Base-by-base conservation (phyloP, 2,329 filamentous ascomycete genomes). In the Aspergillus pseudoterreus region DNA sequence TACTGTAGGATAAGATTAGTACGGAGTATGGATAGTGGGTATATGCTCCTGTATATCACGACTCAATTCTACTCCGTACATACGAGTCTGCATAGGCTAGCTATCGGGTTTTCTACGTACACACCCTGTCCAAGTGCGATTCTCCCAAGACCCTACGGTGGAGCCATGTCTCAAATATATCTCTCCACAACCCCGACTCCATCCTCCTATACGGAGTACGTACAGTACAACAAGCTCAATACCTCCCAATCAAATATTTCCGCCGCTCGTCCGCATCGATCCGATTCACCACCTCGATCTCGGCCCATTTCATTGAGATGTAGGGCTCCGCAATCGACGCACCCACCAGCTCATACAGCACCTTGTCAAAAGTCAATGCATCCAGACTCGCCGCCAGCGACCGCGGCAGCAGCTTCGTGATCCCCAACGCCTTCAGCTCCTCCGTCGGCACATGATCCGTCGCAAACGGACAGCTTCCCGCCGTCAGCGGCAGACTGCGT, bases 361-460 rank as follows among this genome's bases (percentile, higher is more conserved):
- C 9, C 10, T 24, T n/a, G 10, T 46, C 44, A 46, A 32, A 15
- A 15, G 33, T 32, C 17, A 46, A 33, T 6, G 44, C 44, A 24
- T 46, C 44, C 6, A 46, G 44, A 46, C 44, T 46, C 8, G 17
- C 44, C 15, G 32, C n/a, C 15, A 46, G 30, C 17, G 44, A 46
- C 32, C 35, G 33, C 12, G 44, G 44, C 8, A 46, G 21, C 15
- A 21, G 32, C 17, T 30, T 46, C 32, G 15, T 47, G 24, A 47
- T 39, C 35, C 22, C 35, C 11, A 47, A 5, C 11, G 33, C 33
- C 22, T 47, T 32, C 14, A 19, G 19, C 14, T 32, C 14, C n/a
- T 17, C 35, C 9, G 22, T 2, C 4, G 22, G 14, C 17, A 46
- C 27, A n/a, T 35, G 11, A 6, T 24, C 39, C 14, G 47, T 19